Base-by-base conservation (phyloP, 192 early-diverging fungal species). In the Chytriomyces sp. region DNA sequence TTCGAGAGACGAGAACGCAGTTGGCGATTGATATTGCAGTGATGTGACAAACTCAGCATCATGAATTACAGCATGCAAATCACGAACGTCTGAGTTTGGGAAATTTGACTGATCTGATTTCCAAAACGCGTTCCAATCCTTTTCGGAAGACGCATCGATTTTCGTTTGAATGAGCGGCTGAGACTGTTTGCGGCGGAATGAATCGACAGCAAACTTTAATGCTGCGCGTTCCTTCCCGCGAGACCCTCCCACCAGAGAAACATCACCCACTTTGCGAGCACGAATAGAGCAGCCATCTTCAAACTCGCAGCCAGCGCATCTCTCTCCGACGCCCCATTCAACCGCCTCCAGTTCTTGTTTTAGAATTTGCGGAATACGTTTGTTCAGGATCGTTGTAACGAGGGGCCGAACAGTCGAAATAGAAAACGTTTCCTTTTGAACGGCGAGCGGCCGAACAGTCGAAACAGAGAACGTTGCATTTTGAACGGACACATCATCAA, bases 231-330 rank as follows among this genome's bases (percentile, higher is more conserved):
- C 69, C 26, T 60, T 71, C 26, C 69, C 69, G 8, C 16, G 10
- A 23, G 69, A 59, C 10, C 69, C 69, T 24, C 69, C 69, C 2
- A 53, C 49, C 6, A 79, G 50, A 8, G 61, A 45, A 57, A 71
- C 23, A n/a, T 75, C 74, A 0, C 45, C 57, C 43, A 63, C 63
- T 24, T 53, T 64, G 11, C 66, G 59, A 11, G 46, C 69, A 0
- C 75, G 60, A 43, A 61, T 26, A 7, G 23, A n/a, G 53, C 81
- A 82, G 5, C 78, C 72, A 9, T 13, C n/a, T 47, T 67, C 59
- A 59, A 71, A 82, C 7, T 82, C 81, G 62, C 81, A 82, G 7
- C 74, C 77, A 13, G 26, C 20, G 53, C 81, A 82, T 6, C 75
- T 44, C n/a, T 66, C 61, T n/a, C 76, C 75, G 67, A 72, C 61